A percentile compares a stretch with the other conserved stretches of the same genome.
Evolutionary conservation across 1,139 yeast genomes (phyloP).

Genomic region (Ogataea hybrid): DNA sequence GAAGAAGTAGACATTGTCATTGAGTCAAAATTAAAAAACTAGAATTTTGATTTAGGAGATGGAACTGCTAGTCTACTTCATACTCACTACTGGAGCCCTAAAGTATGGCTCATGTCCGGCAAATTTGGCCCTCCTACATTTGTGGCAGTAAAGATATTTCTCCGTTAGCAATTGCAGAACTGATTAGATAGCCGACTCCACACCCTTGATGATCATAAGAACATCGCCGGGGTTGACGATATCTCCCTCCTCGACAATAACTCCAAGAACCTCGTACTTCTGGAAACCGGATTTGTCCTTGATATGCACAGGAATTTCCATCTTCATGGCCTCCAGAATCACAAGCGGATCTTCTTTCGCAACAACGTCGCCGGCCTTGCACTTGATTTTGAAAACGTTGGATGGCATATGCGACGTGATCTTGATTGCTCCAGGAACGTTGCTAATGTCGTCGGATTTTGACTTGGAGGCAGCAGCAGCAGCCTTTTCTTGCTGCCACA

Average conservation of each 20-base stretch:
- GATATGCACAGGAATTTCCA: slow-evolving; percentile 41
- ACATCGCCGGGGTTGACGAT: slow-evolving; percentile 35
- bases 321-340: slow-evolving; percentile 45
- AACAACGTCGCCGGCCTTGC: slow-evolving; percentile 34
- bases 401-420: slow-evolving; percentile 35
- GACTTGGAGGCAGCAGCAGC: slow-evolving; percentile 28
- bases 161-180: no score
- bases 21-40: not conserved
- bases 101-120: no score
- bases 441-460: slow-evolving; percentile 22
- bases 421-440: slow-evolving; percentile 32
- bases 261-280: slow-evolving; percentile 29
- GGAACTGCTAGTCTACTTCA: no score
- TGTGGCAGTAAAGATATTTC: no score
- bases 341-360: slow-evolving; percentile 35
- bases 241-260: slow-evolving; percentile 36
- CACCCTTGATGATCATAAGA: slow-evolving; percentile 14
- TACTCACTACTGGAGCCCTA: no score
- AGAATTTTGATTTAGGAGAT: no score
- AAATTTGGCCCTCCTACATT: no score
- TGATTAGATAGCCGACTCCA: not conserved
- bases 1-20: slow-evolving; percentile 6
- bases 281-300: slow-evolving; percentile 25
- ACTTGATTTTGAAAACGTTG: slow-evolving; percentile 33
- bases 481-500: slow-evolving; percentile 34